Evolutionary conservation across 192 early-diverging fungal genomes (phyloP), one percentile per base, ranked within the genome.

Genomic region (Gryganskiella cystojenkinii): DNA sequence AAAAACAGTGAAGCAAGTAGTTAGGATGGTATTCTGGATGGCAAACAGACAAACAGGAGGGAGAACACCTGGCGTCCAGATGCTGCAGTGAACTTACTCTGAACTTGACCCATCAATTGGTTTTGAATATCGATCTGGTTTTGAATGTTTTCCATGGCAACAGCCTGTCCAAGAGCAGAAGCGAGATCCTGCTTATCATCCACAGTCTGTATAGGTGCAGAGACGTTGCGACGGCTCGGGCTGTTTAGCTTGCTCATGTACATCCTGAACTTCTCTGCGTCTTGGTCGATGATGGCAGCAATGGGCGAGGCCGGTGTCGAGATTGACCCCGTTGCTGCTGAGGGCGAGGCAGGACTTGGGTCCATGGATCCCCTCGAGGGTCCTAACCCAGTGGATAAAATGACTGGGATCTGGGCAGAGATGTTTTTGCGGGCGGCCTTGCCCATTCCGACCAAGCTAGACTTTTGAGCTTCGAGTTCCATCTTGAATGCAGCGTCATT

Each of bases 71-170:
- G 15, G 20, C 3, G 10, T 2, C 3, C 20, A 22, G 20, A 13
- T 2, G 20, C 49, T 9, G 20, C 28, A 22, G 15, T 14, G 37
- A 10, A 15, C 13, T 13, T 40, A 64, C 19, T 42, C 24, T 67
- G 73, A 25, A 67, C 64, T 52, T 76, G 73, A 4, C 60, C 65
- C 59, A 67, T 47, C 20, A 63, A 52, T 40, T 78, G 74, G 61
- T 31, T 78, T 44, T 78, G 64, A 27, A 76, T 52, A 43, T 76
- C 73, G 6, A 76, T 42, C 37, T 76, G 73, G 15, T 62, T 53
- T 34, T 76, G 73, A 28, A 76, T 76, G 8, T 61, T 76, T 45
- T 76, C 73, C 65, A 76, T 76, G 17, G 73, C 73, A 13, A 76
- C 73, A 24, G 73, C 73, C 31, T 76, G 73, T 7, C 73, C 73